Evolutionary conservation across 768 basidiomycete genomes (phyloP).

Genomic region (Suillus weaverae): DNA sequence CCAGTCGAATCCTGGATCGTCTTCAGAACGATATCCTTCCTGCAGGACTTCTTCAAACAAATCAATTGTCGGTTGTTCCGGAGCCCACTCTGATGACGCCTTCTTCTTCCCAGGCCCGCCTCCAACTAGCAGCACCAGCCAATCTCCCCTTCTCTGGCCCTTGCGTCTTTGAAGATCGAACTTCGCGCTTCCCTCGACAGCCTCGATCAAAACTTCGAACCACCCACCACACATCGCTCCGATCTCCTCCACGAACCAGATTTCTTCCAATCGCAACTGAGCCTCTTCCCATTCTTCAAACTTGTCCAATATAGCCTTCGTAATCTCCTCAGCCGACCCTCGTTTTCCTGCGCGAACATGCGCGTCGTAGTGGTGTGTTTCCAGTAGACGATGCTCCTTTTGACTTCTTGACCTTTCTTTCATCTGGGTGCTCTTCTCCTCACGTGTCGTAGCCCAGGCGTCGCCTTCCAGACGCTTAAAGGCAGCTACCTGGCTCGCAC

Average conservation of each 20-base stretch:
- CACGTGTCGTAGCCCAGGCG: slow-evolving; percentile 27
- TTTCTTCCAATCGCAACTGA: slow-evolving; percentile 43
- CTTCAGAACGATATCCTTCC: background rate
- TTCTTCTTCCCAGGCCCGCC: slow-evolving; percentile 15
- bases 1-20: background rate
- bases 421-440: slow-evolving; percentile 30
- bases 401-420: slow-evolving; percentile 6
- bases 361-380: slow-evolving; percentile 48
- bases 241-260: slow-evolving; percentile 48
- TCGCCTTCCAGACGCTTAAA: slow-evolving; percentile 52
- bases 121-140: slow-evolving; percentile 32
- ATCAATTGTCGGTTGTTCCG: background rate
- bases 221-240: slow-evolving; percentile 36
- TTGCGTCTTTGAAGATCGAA: slow-evolving; percentile 26
- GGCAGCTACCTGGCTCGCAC: slow-evolving; percentile 65
- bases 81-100: slow-evolving; percentile 5
- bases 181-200: slow-evolving; percentile 22
- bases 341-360: slow-evolving; percentile 50
- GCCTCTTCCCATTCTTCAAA: slow-evolving; percentile 56
- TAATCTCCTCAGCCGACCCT: slow-evolving; percentile 46
- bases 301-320: slow-evolving; percentile 44
- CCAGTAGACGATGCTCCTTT: slow-evolving; percentile 46
- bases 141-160: slow-evolving; percentile 22
- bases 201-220: slow-evolving; percentile 28
- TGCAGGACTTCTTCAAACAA: background rate